Percentiles rank a stretch among this genome's conserved stretches.
Evolutionary conservation across 1,139 yeast species (phyloP).

Genomic region (Chernovozyma sophiae-reginae): DNA sequence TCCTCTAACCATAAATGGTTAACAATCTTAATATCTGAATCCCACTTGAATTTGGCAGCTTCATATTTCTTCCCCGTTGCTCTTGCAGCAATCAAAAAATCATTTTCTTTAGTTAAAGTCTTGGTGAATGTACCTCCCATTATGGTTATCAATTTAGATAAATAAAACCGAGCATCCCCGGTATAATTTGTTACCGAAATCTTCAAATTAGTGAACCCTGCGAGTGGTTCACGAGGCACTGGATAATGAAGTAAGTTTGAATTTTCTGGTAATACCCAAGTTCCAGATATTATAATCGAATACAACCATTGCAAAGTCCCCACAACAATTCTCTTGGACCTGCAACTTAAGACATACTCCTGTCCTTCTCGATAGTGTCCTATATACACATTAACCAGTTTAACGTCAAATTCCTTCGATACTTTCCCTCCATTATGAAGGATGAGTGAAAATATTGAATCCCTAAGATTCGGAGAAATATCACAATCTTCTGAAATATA

Average conservation of each 20-base stretch:
- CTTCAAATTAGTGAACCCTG: conserved; percentile 47
- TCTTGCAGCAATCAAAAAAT: conserved; percentile 68
- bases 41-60: conserved; percentile 65
- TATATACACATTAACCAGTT: conserved; percentile 52
- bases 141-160: conserved; percentile 58
- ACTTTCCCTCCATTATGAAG: conserved; percentile 31
- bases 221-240: conserved; percentile 48
- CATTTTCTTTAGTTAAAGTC: conserved; percentile 61
- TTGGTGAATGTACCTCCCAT: conserved; percentile 79
- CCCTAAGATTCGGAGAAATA: conserved; percentile 26
- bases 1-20: conserved; percentile 94
- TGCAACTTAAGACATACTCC: conserved; percentile 30
- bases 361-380: conserved; percentile 63
- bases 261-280: conserved; percentile 55
- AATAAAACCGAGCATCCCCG: conserved; percentile 76
- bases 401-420: conserved; percentile 13
- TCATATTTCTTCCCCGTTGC: conserved; percentile 70
- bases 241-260: conserved; percentile 70
- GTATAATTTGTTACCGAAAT: conserved; percentile 76
- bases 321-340: conserved; percentile 30
- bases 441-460: conserved; percentile 25
- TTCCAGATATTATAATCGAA: conserved; percentile 51
- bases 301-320: conserved; percentile 79
- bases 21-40: conserved; percentile 47
- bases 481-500: conserved; percentile 31